A percentile compares a stretch with the other conserved stretches of the same genome.
Evolutionary conservation across 2,329 filamentous ascomycete species (phyloP).

Genomic region (Cadophora sp.): DNA sequence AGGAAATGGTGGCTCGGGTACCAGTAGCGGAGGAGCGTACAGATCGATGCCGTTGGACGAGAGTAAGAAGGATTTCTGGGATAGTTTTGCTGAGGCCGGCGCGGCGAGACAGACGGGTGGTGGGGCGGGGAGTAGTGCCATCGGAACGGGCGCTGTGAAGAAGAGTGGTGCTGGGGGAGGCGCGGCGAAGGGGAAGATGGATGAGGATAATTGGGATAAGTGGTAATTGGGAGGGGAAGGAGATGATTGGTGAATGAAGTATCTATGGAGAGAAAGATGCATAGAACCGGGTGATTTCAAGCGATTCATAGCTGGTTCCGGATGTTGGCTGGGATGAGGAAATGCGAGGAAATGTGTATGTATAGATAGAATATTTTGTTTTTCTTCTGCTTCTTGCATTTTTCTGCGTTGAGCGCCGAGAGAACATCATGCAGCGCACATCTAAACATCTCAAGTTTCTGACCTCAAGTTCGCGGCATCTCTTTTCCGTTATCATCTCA

Average conservation of each 20-base stretch:
- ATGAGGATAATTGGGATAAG: conserved; percentile 68
- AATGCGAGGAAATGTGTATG: background rate
- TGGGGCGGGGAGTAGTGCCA: conserved; percentile 31
- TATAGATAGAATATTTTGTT: conserved; percentile 6
- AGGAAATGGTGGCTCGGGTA: conserved; percentile 56
- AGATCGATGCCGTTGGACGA: conserved; percentile 55
- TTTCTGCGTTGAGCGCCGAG: background rate
- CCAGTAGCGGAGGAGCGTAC: conserved; percentile 40
- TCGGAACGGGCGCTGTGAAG: conserved; percentile 43
- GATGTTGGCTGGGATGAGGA: background rate
- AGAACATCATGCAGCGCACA: no score
- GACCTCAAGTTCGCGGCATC: background rate
- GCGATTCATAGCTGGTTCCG: background rate
- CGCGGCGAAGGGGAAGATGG: conserved; percentile 48
- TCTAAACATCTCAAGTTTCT: background rate
- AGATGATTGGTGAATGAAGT: background rate
- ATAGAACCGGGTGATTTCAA: no score
- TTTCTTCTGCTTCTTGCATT: background rate
- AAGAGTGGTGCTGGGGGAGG: conserved; percentile 30
- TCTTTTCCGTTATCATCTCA: background rate
- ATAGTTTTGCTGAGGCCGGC: conserved; percentile 73
- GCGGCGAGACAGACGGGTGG: conserved; percentile 21
- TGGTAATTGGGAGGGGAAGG: conserved; percentile 34
- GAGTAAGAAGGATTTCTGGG: conserved; percentile 88
- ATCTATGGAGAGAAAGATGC: no score